Base-by-base conservation (phyloP, 139 green algal genomes). In the Gonium pectorale region DNA sequence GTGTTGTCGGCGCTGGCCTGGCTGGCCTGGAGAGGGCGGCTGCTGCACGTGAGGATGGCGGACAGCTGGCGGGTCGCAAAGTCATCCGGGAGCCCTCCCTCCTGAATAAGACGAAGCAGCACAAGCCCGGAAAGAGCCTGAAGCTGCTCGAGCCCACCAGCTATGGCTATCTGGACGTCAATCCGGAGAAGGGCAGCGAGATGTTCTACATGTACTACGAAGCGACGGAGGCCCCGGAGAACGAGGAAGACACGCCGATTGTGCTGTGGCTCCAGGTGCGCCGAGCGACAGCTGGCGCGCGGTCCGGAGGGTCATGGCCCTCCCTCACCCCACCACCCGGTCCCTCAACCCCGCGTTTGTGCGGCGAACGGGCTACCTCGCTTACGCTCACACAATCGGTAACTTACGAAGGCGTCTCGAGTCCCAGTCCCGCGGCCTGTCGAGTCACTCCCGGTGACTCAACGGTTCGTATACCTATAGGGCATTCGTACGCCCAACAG, bases 171-270 rank as follows among this genome's bases (percentile, higher is more conserved):
- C 59, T 90, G 22, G 54, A 68, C 52, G 74, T 90, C 9, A 64
- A 74, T 46, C 54, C 69, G 3, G 35, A 41, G 5, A 69, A 80
- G 17, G 73, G 67, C 60, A 66, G 37, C 46, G 27, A 56, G 9
- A 92, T 92, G 63, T 93, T 87, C 64, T 89, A 89, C 54, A 82
- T 88, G 70, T 93, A 88, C 68, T 93, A 88, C 79, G 90, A 93
- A 69, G 87, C 87, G 0, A 49, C 82, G 46, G 81, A 91, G 87
- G 33, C 19, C 21, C 59, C 38, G 24, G 15, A 15, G 1, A 44
- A 46, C 37, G 54, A 73, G 9, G 60, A 43, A 1, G 67, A 40
- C 11, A 85, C 59, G 31, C 90, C 90, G 0, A 91, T 93, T 46
- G 52, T 93, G 6, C 46, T 93, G 54, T 93, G 90, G 90, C 88